Percentiles rank a stretch among this genome's conserved stretches.
These are phyloP conservation scores for Leptodontidium sp. DNA, from an alignment of 2,329 filamentous ascomycete species.

Conservation along the genomic window DNA sequence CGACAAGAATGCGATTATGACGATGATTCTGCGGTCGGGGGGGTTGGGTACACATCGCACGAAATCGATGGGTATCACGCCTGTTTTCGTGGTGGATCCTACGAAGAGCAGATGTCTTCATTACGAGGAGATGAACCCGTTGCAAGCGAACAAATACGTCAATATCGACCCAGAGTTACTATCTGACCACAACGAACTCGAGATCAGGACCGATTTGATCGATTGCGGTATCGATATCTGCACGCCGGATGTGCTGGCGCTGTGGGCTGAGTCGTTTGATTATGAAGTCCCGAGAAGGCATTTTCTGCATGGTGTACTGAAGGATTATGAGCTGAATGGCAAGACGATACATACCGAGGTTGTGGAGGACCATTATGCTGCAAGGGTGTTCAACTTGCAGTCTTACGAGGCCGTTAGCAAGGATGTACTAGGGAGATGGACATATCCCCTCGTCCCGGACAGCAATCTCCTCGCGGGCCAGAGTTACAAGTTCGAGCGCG, in stretches of 20 bases:
- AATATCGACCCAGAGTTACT: conserved; percentile 83
- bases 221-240: conserved; percentile 98
- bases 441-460: conserved; percentile 88
- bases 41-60: conserved; percentile 76
- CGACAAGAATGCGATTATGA: conserved; percentile 98
- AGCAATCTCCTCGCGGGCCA: conserved; percentile 84
- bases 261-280: conserved; percentile 98
- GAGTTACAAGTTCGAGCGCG: conserved; percentile 74
- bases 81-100: conserved; percentile 87
- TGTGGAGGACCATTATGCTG: conserved; percentile 82
- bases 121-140: conserved; percentile 87
- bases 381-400: conserved; percentile 83
- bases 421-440: conserved; percentile 87
- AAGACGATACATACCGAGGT: conserved; percentile 96
- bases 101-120: conserved; percentile 84
- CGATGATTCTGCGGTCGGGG: conserved; percentile 84
- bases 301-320: conserved; percentile 90
- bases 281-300: conserved; percentile 90
- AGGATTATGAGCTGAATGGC: conserved; percentile 96
- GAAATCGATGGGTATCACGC: conserved; percentile 77
- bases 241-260: conserved; percentile 90
- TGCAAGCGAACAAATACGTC: conserved; percentile 70
- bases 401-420: conserved; percentile 89
- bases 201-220: conserved; percentile 86
- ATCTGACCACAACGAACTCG: conserved; percentile 75